Evolutionary conservation across 805 yeast genomes (phyloP).

Genomic region (Yarrowia porcina): DNA sequence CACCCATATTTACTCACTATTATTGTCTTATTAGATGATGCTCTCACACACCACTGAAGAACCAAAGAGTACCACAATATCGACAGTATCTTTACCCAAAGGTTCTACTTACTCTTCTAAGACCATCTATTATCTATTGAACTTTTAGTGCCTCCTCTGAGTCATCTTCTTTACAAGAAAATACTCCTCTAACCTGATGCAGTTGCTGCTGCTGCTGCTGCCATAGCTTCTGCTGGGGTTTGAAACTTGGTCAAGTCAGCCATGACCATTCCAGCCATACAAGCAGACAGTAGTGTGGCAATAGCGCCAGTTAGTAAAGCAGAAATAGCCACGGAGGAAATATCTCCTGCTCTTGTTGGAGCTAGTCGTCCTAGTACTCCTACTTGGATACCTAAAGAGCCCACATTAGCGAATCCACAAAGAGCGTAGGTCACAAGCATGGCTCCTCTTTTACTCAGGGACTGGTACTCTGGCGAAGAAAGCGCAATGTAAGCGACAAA

Average conservation of each 20-base stretch:
- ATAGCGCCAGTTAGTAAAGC: slow-evolving; percentile 53
- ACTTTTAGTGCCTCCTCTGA: too few species aligned
- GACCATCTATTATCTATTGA: too few species aligned
- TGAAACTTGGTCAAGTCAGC: slow-evolving; percentile 42
- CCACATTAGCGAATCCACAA: slow-evolving; percentile 62
- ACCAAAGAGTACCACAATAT: too few species aligned
- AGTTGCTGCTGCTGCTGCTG: too few species aligned
- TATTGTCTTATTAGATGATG: too few species aligned
- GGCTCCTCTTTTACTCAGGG: slow-evolving; percentile 50
- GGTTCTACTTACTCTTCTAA: too few species aligned
- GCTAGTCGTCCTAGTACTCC: slow-evolving; percentile 59
- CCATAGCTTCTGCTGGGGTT: too few species aligned
- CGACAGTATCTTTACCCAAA: too few species aligned
- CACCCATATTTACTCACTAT: too few species aligned
- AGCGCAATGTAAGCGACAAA: slow-evolving; percentile 50
- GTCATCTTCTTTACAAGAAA: too few species aligned
- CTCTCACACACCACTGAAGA: too few species aligned
- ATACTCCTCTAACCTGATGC: too few species aligned
- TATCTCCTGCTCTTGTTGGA: slow-evolving; percentile 48
- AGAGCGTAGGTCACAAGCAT: slow-evolving; percentile 59
- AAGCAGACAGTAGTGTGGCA: slow-evolving; percentile 54
- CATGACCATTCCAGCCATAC: slow-evolving; percentile 62
- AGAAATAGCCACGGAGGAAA: slow-evolving; percentile 47
- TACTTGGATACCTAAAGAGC: slow-evolving; percentile 58
- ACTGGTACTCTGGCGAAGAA: slow-evolving; percentile 43